Base-by-base conservation (phyloP, 208 protist genomes). In the Wallacemonas rigidus region DNA sequence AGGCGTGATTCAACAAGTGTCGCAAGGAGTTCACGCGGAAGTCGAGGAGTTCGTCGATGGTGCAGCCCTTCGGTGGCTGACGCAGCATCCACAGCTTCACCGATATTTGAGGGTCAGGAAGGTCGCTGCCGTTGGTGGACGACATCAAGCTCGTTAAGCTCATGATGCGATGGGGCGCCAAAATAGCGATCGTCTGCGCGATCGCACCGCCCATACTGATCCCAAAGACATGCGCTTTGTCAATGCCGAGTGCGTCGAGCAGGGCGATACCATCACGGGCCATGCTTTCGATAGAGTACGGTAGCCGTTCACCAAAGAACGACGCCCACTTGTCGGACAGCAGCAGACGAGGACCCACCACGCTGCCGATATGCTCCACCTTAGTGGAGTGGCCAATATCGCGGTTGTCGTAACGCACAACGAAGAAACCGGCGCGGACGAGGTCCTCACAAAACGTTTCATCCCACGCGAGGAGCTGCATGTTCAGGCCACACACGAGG, bases 171-270 rank as follows among this genome's bases (percentile, higher is more conserved):
- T 80, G 71, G 17, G 87, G 87, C 5, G 85, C 87, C 43, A 86
- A 67, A 9, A 94, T 72, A 11, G 79, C 77, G 12, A 88, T 75
- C 4, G n/a, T 61, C 75, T 94, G 89, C 2, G 85, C 82, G 51
- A 94, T 92, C 80, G 91, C 88, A 45, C 89, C 89, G 17, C 89
- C 89, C 89, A 94, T 94, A 61, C 83, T 90, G 41, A 94, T 85
- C n/a, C 89, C 89, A 17, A 94, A 83, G 9, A 94, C 71, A 61
- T 94, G 89, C 1, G 86, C 87, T n/a, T 58, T 73, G 0, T 76
- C 60, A n/a, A 92, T 68, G n/a, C 76, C 12, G 17, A 94, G 79
- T 39, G 62, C 65, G 57, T 89, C 76, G n/a, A 94, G 69, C 48
- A 94, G 68, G 11, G 78, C 82, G 41, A 91, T 80, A 9, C 71